These are phyloP conservation scores for Aspergillus heteromorphus DNA, from an alignment of 495 filamentous ascomycete genomes.

Conservation along the genomic window DNA sequence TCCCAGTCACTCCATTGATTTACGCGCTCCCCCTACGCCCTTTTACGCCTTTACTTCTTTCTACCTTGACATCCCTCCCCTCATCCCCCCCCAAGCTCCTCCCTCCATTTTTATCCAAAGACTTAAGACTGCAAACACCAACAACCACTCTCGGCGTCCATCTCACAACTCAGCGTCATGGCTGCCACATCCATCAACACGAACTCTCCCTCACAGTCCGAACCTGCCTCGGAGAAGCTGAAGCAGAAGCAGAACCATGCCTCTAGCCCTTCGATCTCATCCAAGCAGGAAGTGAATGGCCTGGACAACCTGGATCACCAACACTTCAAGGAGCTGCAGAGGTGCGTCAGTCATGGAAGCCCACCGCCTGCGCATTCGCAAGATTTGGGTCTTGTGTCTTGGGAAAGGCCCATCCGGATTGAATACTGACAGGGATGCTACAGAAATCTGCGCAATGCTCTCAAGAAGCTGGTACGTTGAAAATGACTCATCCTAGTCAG, in stretches of 20 bases:
- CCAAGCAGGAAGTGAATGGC: slow-evolving; percentile 37
- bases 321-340: slow-evolving; percentile 80
- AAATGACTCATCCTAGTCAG: background rate
- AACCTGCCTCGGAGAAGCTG: slow-evolving; percentile 38
- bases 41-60: background rate
- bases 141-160: slow-evolving; percentile 10
- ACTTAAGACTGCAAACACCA: background rate
- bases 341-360: slow-evolving; percentile 48
- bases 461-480: slow-evolving; percentile 78
- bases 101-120: background rate
- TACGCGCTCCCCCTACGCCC: background rate
- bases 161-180: slow-evolving; percentile 33
- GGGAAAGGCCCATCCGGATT: background rate
- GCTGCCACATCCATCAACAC: slow-evolving; percentile 29
- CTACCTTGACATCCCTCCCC: background rate
- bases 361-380: background rate
- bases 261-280: slow-evolving; percentile 24
- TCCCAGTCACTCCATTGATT: slow-evolving; percentile 6
- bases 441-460: slow-evolving; percentile 78
- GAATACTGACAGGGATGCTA: slow-evolving; percentile 4
- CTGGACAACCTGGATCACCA: slow-evolving; percentile 60
- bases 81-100: slow-evolving; percentile 1
- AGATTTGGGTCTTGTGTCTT: background rate
- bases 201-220: slow-evolving; percentile 21
- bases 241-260: slow-evolving; percentile 36